Conservation (phyloP, 305 asterid species). For the Fraxinus angustifolia region DNA sequence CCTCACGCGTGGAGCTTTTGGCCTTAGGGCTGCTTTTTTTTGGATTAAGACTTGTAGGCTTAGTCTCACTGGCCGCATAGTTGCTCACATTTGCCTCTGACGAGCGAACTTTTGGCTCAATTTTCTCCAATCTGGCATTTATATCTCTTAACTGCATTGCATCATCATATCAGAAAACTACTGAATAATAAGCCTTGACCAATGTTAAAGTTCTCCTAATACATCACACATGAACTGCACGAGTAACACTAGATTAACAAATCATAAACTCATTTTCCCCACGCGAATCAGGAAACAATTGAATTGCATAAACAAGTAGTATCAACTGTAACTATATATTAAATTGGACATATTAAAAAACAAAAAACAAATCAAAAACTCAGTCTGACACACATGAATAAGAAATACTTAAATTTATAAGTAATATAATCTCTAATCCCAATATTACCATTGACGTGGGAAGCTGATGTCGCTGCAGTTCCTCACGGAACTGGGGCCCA, state of each 20-base stretch:
- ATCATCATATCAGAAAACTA: slow-evolving; percentile 30
- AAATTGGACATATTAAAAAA: neutral
- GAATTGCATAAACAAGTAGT: slow-evolving; percentile 4
- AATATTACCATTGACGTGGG: slow-evolving; percentile 66
- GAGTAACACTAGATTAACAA: neutral
- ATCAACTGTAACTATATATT: neutral
- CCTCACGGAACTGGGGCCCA: slow-evolving; percentile 92
- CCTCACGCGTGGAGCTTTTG: slow-evolving; percentile 67
- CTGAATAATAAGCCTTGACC: slow-evolving; percentile 27
- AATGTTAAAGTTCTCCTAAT: neutral
- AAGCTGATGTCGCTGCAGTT: slow-evolving; percentile 79
- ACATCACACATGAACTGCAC: neutral
- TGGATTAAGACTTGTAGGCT: slow-evolving; percentile 48
- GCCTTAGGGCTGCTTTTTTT: slow-evolving; percentile 94
- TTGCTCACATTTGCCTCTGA: slow-evolving; percentile 65
- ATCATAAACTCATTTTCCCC: slow-evolving; percentile 1
- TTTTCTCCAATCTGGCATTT: slow-evolving; percentile 79
- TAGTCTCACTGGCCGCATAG: slow-evolving; percentile 55
- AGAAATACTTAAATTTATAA: neutral
- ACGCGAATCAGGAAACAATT: slow-evolving; percentile 15
- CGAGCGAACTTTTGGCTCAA: slow-evolving; percentile 74
- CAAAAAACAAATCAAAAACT: neutral
- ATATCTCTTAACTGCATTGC: slow-evolving; percentile 80
- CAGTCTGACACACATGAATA: neutral
- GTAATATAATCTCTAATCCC: neutral